Evolutionary conservation across 495 filamentous ascomycete species (phyloP).

Genomic region (Thozetella sp.): DNA sequence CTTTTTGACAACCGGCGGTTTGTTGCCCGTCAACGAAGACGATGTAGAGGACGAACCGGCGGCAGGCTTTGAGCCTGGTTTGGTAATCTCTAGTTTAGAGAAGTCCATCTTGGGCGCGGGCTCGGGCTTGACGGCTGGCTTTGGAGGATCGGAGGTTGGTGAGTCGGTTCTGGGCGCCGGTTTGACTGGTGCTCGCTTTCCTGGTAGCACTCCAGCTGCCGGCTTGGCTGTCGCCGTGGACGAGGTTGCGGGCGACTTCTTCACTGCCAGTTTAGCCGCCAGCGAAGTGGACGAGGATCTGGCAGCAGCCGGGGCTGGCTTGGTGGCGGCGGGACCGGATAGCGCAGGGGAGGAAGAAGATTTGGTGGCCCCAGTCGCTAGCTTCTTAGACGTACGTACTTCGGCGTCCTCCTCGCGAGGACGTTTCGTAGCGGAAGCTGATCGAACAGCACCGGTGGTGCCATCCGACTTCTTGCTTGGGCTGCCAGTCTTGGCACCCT

Average conservation of each 20-base stretch:
- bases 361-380: slow-evolving; percentile 27
- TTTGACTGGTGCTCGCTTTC: slow-evolving; percentile 32
- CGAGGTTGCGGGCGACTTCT: slow-evolving; percentile 30
- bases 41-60: neutral
- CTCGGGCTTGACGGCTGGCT: slow-evolving; percentile 4
- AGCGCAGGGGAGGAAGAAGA: slow-evolving; percentile 11
- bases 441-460: neutral
- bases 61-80: neutral
- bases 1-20: slow-evolving; percentile 16
- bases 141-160: slow-evolving; percentile 10
- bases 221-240: slow-evolving; percentile 22
- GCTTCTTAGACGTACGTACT: slow-evolving; percentile 35
- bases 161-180: slow-evolving; percentile 26
- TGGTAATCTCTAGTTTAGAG: neutral
- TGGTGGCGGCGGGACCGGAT: slow-evolving; percentile 11
- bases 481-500: slow-evolving; percentile 3
- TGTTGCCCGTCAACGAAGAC: slow-evolving; percentile 12
- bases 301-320: slow-evolving; percentile 12
- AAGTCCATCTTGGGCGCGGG: neutral
- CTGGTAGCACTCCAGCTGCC: slow-evolving; percentile 28
- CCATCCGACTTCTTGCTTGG: neutral
- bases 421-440: slow-evolving; percentile 20
- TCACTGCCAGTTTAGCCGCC: slow-evolving; percentile 14
- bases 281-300: slow-evolving; percentile 12
- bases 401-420: slow-evolving; percentile 40